A percentile compares a stretch with the other conserved stretches of the same genome.
phyloP scores from a whole-genome alignment of 257 asterid species.

The Cruciata laevipes region DNA sequence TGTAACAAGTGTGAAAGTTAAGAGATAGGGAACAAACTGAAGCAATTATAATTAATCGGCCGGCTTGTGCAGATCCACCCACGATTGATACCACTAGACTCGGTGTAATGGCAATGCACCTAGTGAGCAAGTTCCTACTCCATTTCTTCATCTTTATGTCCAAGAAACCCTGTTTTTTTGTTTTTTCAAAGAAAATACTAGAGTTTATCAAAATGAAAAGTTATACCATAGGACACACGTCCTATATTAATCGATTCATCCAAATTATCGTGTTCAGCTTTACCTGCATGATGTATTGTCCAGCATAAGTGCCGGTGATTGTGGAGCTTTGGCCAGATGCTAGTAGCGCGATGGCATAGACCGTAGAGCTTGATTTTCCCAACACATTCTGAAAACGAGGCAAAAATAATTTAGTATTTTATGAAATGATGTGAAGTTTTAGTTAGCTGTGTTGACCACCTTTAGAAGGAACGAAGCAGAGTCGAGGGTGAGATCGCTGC shows the following conservation, averaged over 20 bases:
- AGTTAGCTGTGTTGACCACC: slow-evolving; percentile 28
- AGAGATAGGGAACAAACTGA: slow-evolving; percentile 42
- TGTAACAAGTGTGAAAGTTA: neutral
- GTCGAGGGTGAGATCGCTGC: slow-evolving; percentile 65
- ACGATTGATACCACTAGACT: slow-evolving; percentile 72
- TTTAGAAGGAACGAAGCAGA: slow-evolving; percentile 87
- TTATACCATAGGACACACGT: too few species aligned
- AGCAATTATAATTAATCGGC: slow-evolving; percentile 81
- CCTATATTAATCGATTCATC: too few species aligned
- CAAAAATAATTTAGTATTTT: neutral
- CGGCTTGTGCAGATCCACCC: slow-evolving; percentile 87
- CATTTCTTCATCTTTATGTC: slow-evolving; percentile 71
- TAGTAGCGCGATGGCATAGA: slow-evolving; percentile 74
- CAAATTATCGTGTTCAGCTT: too few species aligned
- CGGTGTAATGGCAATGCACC: slow-evolving; percentile 79
- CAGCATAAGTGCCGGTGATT: slow-evolving; percentile 95
- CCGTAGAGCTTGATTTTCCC: slow-evolving; percentile 70
- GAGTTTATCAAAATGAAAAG: neutral
- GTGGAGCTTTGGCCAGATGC: slow-evolving; percentile 98
- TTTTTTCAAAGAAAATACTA: neutral
- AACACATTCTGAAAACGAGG: slow-evolving; percentile 52
- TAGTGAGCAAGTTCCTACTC: slow-evolving; percentile 66
- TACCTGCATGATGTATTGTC: slow-evolving; percentile 95
- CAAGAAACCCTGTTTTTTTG: slow-evolving; percentile 58
- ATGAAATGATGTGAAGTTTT: neutral